A percentile compares a stretch with the other conserved stretches of the same genome.
These are phyloP conservation scores for Phytophthora fragariae DNA, from an alignment of 352 stramenopile genomes.

Conservation along the genomic window DNA sequence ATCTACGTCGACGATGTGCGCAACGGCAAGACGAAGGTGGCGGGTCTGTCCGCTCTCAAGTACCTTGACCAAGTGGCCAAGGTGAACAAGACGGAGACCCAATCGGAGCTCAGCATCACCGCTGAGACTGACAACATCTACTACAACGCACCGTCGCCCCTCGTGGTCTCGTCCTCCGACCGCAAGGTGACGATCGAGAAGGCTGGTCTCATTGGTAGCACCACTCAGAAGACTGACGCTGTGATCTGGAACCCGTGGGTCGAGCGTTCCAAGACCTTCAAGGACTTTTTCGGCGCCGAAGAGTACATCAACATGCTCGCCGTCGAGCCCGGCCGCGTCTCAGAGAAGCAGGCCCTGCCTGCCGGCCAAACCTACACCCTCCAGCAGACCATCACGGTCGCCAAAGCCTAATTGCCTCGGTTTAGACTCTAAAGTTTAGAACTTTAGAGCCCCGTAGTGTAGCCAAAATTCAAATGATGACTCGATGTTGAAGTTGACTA, in stretches of 20 bases:
- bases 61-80: conserved; percentile 90
- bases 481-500: conserved; percentile 33
- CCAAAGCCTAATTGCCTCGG: conserved; percentile 3
- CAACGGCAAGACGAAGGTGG: conserved; percentile 57
- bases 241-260: conserved; percentile 95
- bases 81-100: conserved; percentile 59
- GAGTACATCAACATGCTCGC: conserved; percentile 96
- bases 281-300: conserved; percentile 96
- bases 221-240: conserved; percentile 58
- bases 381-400: conserved; percentile 25
- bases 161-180: conserved; percentile 13
- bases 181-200: conserved; percentile 75
- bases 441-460: neutral
- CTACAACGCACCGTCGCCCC: conserved; percentile 49
- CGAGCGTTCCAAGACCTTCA: conserved; percentile 92
- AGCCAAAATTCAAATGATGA: conserved; percentile 1
- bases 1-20: conserved; percentile 84
- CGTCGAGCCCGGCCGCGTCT: conserved; percentile 93
- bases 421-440: neutral
- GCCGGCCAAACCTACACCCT: conserved; percentile 57
- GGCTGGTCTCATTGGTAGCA: conserved; percentile 44
- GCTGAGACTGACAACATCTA: conserved; percentile 92
- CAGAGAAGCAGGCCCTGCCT: conserved; percentile 46
- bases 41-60: conserved; percentile 82
- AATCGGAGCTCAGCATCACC: conserved; percentile 60